Conservation (phyloP, 805 yeast genomes). For the Aciculoconidium aculeatum region DNA sequence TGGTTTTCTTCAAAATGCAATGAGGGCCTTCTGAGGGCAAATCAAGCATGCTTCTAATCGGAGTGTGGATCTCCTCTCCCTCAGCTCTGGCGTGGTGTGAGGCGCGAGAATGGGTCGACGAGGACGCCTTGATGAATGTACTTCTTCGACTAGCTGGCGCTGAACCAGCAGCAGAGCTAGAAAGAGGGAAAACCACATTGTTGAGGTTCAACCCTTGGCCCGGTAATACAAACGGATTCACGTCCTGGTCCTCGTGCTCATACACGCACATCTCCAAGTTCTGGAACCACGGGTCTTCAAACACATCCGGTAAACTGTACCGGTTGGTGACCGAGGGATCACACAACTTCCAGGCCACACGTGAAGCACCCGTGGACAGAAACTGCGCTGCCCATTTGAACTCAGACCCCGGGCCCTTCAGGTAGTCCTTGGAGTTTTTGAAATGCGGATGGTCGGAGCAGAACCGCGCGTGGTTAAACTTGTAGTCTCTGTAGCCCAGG, state of each 20-base stretch:
- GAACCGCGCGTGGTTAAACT: conserved; percentile 40
- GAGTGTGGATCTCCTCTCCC: conserved; percentile 18
- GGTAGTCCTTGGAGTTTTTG: conserved; percentile 37
- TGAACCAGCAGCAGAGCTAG: conserved; percentile 3
- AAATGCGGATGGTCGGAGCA: conserved; percentile 42
- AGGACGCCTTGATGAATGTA: conserved; percentile 14
- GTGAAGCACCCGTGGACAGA: conserved; percentile 53
- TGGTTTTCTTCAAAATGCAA: no score
- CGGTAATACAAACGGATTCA: conserved; percentile 29
- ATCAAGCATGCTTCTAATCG: conserved; percentile 37
- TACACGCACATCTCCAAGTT: conserved; percentile 54
- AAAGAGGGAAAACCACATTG: conserved; percentile 4
- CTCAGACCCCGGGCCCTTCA: conserved; percentile 65
- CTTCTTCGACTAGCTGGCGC: conserved; percentile 18
- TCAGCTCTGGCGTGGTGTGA: conserved; percentile 11
- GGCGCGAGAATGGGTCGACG: conserved; percentile 1
- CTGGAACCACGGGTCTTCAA: conserved; percentile 61
- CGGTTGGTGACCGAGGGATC: conserved; percentile 56
- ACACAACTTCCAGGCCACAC: conserved; percentile 69
- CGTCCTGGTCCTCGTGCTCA: conserved; percentile 39
- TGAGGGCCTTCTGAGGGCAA: no score
- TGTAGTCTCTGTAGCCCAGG: conserved; percentile 50
- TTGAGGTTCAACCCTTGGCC: conserved; percentile 15
- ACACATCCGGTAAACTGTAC: conserved; percentile 47
- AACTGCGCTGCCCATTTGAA: conserved; percentile 62